Base-by-base conservation (phyloP, 305 asterid species). In the Fraxinus velutina region DNA sequence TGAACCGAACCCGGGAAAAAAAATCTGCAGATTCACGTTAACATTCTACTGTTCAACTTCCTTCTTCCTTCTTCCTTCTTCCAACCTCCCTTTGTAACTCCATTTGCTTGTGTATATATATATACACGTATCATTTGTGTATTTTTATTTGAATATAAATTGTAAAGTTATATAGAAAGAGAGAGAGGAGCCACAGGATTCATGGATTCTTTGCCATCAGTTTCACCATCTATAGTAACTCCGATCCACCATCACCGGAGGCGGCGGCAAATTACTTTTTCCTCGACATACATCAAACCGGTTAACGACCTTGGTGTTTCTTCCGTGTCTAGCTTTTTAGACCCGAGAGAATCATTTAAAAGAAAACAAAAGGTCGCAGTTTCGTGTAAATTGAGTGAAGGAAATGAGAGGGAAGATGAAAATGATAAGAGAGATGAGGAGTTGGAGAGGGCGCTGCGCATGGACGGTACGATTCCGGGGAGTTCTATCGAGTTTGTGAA, bases 381-480 rank as follows among this genome's bases (percentile, higher is more conserved):
- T 83, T 39, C 66, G 81, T 78, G 89, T 52, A 88, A 84, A 74
- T 79, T 81, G 81, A 39, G 82, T n/a, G 86, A 86, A 2, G 90
- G 75, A 76, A 86, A 81, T 50, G 86, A 79, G 19, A 88, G 79
- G 78, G 89, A 85, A 17, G 93, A 86, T 8, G 94, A 88, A 62
- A 87, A 84, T 44, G 83, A 39, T 50, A 83, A 88, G 86, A 85
- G 91, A 83, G 95, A 93, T 76, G 97, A 95, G 83, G 97, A 93
- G 76, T 81, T 95, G 83, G 99, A 95, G 84, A 86, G 91, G 72
- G 98, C 99, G 44, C 79, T 93, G 85, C 92, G 89, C 85, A 87
- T 95, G 99, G 98, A 95, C 85, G 99, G 97, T 9, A 62, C 93
- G 55, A 95, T 95, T 75, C 95, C 98, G 17, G 90, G 91, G 79